Conservation (phyloP, 805 yeast species). For the Spathaspora gorwiae region DNA sequence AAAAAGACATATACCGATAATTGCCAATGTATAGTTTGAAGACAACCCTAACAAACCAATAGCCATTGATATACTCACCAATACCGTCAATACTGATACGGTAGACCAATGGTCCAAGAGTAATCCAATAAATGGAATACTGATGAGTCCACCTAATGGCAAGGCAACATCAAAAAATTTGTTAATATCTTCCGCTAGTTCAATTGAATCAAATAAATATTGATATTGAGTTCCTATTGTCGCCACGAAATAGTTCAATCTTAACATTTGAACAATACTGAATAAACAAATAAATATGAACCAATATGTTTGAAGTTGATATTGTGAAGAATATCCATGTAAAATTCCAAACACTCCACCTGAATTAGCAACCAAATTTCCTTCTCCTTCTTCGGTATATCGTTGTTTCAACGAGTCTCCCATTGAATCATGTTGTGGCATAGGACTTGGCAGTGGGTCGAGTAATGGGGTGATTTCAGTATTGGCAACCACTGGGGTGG, state of each 20-base stretch:
- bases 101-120: slow-evolving; percentile 48
- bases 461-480: slow-evolving; percentile 24
- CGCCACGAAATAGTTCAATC: slow-evolving; percentile 56
- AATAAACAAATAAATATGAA: slow-evolving; percentile 45
- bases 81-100: slow-evolving; percentile 35
- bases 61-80: slow-evolving; percentile 37
- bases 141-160: slow-evolving; percentile 53
- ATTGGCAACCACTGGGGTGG: neutral
- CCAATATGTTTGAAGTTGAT: slow-evolving; percentile 51
- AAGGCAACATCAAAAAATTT: slow-evolving; percentile 48
- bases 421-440: slow-evolving; percentile 46
- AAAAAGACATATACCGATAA: slow-evolving; percentile 43
- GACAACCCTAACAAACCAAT: slow-evolving; percentile 49
- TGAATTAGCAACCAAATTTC: slow-evolving; percentile 26
- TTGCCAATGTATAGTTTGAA: slow-evolving; percentile 36
- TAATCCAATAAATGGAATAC: slow-evolving; percentile 51
- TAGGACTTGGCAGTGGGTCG: slow-evolving; percentile 3
- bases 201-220: slow-evolving; percentile 38
- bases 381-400: slow-evolving; percentile 49
- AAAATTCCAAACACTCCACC: slow-evolving; percentile 51
- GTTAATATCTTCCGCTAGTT: slow-evolving; percentile 38
- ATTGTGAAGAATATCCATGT: slow-evolving; percentile 47
- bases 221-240: slow-evolving; percentile 53
- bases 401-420: slow-evolving; percentile 55
- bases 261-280: slow-evolving; percentile 53